Percentiles rank a stretch among this genome's conserved stretches.
These are phyloP conservation scores for Rickenella mellea DNA, from an alignment of 768 basidiomycete genomes.

Conservation along the genomic window DNA sequence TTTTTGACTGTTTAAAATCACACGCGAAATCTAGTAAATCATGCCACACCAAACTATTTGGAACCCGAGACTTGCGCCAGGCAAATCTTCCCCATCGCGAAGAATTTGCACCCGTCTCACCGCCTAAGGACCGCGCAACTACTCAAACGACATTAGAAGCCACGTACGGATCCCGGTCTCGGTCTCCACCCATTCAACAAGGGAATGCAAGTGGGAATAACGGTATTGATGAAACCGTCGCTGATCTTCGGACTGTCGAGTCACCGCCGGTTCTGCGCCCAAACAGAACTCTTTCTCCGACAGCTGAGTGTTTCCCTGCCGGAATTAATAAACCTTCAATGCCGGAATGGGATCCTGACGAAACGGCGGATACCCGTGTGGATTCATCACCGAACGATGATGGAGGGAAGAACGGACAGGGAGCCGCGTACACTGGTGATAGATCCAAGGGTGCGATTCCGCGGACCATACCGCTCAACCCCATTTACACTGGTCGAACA, in stretches of 20 bases:
- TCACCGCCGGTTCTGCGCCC: slow-evolving; percentile 28
- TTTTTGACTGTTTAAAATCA: not conserved
- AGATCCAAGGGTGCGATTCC: slow-evolving; percentile 39
- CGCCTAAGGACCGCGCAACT: slow-evolving; percentile 6
- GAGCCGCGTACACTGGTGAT: too few species aligned
- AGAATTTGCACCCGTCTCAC: slow-evolving; percentile 22
- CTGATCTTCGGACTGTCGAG: too few species aligned
- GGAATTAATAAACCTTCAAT: slow-evolving; percentile 2
- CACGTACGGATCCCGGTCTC: slow-evolving; percentile 25
- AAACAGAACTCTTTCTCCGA: slow-evolving; percentile 31
- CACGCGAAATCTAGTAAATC: slow-evolving; percentile 49
- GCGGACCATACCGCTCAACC: slow-evolving; percentile 43
- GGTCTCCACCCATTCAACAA: slow-evolving; percentile 18
- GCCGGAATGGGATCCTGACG: slow-evolving; percentile 2
- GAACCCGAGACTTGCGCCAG: slow-evolving; percentile 62
- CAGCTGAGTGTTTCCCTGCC: slow-evolving; percentile 6
- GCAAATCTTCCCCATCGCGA: slow-evolving; percentile 54
- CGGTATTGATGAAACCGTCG: too few species aligned
- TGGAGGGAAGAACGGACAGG: not conserved
- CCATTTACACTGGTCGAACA: slow-evolving; percentile 6
- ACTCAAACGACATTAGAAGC: slow-evolving; percentile 17
- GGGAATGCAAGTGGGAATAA: slow-evolving; percentile 18
- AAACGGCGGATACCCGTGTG: not conserved
- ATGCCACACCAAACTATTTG: slow-evolving; percentile 75
- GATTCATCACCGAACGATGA: not conserved